Base-by-base conservation (phyloP, 352 stramenopile species). In the Elongisporangium prolatum region DNA sequence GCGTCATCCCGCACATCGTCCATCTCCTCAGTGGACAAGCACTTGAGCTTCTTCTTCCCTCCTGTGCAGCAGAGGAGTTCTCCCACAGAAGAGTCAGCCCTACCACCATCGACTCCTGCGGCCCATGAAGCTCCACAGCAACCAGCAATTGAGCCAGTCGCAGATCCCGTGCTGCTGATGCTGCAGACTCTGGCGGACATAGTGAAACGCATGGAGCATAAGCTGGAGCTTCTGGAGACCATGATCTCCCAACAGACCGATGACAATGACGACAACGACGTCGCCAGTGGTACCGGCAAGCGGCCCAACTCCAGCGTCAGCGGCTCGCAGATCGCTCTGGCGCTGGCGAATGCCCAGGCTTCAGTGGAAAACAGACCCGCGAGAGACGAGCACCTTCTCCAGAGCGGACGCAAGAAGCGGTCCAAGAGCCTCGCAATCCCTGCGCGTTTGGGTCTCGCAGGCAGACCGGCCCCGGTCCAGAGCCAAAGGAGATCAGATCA, bases 151-250 rank as follows among this genome's bases (percentile, higher is more conserved):
- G 28, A 24, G 8, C 17, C 16, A 20, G 48, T 6, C 11, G 28
- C 1, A n/a, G 56, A 21, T 22, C n/a, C 44, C 20, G 16, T 14
- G 48, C 47, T 52, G 2, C 25, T 49, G 16, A 48, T 67, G 47
- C 37, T 64, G 18, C 56, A 58, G 52, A 54, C 51, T 6, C 34
- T 67, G 22, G 47, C 48, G 3, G 37, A 40, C 9, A 5, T 28
- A 17, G 24, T 67, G 34, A 17, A 25, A 11, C 61, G 61, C 1
- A 47, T 67, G 13, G 56, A 67, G 17, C 47, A 63, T 5, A 55
- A 50, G 44, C 40, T 56, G 1, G 17, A n/a, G 9, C 44, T 28
- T 4, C 40, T 67, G 3, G 55, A 52, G 13, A 50, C 51, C 2
- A 20, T 22, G 1, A n/a, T 52, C 6, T 21, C 21, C 14, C 16